Base-by-base conservation (phyloP, 208 protist genomes). In the Acanthamoeba triangularis region DNA sequence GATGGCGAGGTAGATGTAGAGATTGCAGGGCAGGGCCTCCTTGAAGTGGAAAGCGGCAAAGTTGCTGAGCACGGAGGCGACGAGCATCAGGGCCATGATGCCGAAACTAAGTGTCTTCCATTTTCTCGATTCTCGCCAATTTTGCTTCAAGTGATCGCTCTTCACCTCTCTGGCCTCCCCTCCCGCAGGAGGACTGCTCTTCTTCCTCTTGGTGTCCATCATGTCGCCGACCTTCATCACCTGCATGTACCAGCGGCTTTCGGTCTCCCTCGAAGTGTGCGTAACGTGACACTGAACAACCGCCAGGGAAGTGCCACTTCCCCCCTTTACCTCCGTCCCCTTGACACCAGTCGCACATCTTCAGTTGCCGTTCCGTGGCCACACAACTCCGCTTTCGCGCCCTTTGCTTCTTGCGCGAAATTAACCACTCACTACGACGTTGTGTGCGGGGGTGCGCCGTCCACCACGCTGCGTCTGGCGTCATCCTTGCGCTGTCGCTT, bases 21-120 rank as follows among this genome's bases (percentile, higher is more conserved):
- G 78, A 87, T 87, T 59, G 44, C 69, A 78, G 33, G 69, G 69
- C 69, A 78, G 30, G 10, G 37, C 18, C 69, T 78, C 69, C 30
- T 87, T 87, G 78, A 56, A 87, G n/a, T 59, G 78, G n/a, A 87
- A 87, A 41, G 78, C 49, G 44, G 33, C n/a, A 59, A 87, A 87
- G 47, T 87, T 87, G 28, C 56, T 87, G 37, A 87, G 30, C 11
- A 87, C 56, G 78, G n/a, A 87, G 47, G 30, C 78, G 18, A 30
- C 44, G 13, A 87, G 33, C 23, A 61, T 37, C 49, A 37, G 11
- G 10, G 30, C 44, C 78, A 87, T 37, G 16, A 87, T 59, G 78
- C 18, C 25, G 25, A 87, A 87, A 47, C 47, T 87, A 0, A 59
- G 78, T 11, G 44, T 87, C 47, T 87, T 87, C 78, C 78, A 8